Base-by-base conservation (phyloP, 2,329 filamentous ascomycete genomes). In the Clarireedia monteithiana region DNA sequence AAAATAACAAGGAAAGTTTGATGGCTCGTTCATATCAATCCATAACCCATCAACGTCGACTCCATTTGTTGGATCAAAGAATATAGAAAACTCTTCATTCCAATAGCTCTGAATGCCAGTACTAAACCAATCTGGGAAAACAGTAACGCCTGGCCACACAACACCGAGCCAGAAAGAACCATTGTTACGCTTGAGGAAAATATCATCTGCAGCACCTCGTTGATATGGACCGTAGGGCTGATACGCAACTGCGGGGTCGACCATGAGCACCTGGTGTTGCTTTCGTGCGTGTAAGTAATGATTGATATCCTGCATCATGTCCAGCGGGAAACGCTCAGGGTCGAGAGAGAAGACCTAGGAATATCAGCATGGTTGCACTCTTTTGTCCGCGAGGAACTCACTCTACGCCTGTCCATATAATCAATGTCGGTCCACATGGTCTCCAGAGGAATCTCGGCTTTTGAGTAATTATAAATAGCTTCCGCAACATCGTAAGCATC, bases 1-100 rank as follows among this genome's bases (percentile, higher is more conserved):
- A 60, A 77, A 82, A 45, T 73, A 70, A 66, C 80, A 82, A 61
- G 69, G 63, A 60, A 79, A 75, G 61, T 76, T 77, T 5, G 75
- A 70, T 3, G 73, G 75, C 64, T 83, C 80, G 58, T 83, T 83
- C 79, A 86, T 82, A 63, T 89, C 86, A 61, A 89, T 88, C 85
- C 87, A 91, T 1, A 92, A 74, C 1, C 80, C 88, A 59, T 92
- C 88, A 49, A 92, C 85, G 61, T 91, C 81, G 15, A 92, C 76
- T 30, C 88, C 88, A 2, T 72, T 76, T 0, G 82, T 74, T 0
- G 78, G 70, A 58, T 77, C 70, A 71, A 91, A 91, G 72, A 89
- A 89, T 1, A 66, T 68, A 0, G 67, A 69, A 62, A 92, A 85
- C 66, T 91, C 80, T 4, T 76, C 75, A 60, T 82, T 83, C 88